Percentiles rank a stretch among this genome's conserved stretches.
Evolutionary conservation across 495 filamentous ascomycete genomes (phyloP).

Genomic region (Penicillium samsonianum): DNA sequence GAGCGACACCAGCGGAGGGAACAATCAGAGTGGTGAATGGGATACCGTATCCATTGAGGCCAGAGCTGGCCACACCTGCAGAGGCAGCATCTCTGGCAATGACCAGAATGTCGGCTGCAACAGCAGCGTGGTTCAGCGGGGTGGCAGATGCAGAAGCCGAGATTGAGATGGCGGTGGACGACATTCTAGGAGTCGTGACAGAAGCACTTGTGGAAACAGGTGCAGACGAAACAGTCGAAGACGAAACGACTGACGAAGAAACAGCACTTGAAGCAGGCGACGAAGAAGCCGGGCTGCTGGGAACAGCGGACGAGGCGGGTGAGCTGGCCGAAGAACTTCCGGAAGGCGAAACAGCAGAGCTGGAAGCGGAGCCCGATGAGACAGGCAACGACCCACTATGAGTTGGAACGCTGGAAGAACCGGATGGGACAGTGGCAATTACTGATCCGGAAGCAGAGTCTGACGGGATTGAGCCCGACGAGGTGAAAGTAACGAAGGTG

Average conservation of each 20-base stretch:
- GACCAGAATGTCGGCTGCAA: slow-evolving; percentile 55
- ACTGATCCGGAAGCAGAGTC: slow-evolving; percentile 9
- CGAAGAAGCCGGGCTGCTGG: slow-evolving; percentile 2
- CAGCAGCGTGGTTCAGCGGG: slow-evolving; percentile 24
- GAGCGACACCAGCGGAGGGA: slow-evolving; percentile 49
- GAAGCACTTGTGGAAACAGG: slow-evolving; percentile 20
- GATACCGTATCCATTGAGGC: slow-evolving; percentile 63
- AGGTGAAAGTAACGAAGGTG: slow-evolving; percentile 20
- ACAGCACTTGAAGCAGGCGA: neutral
- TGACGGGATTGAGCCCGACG: neutral
- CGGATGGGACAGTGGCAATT: slow-evolving; percentile 6
- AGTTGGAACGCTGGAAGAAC: slow-evolving; percentile 5
- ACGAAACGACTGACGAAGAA: slow-evolving; percentile 1
- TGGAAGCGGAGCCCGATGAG: slow-evolving; percentile 7
- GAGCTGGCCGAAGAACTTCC: slow-evolving; percentile 1
- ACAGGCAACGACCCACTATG: slow-evolving; percentile 1
- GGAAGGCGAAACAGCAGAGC: slow-evolving; percentile 9
- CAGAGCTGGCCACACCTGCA: slow-evolving; percentile 49
- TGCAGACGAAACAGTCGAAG: slow-evolving; percentile 15
- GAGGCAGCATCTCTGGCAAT: slow-evolving; percentile 54
- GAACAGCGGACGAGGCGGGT: neutral
- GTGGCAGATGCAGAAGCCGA: slow-evolving; percentile 26
- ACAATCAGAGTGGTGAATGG: slow-evolving; percentile 57
- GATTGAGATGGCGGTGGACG: slow-evolving; percentile 26
- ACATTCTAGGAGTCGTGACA: slow-evolving; percentile 27